Conservation (phyloP, 129 eudicot genomes). For the Flaveria sonorensis region DNA sequence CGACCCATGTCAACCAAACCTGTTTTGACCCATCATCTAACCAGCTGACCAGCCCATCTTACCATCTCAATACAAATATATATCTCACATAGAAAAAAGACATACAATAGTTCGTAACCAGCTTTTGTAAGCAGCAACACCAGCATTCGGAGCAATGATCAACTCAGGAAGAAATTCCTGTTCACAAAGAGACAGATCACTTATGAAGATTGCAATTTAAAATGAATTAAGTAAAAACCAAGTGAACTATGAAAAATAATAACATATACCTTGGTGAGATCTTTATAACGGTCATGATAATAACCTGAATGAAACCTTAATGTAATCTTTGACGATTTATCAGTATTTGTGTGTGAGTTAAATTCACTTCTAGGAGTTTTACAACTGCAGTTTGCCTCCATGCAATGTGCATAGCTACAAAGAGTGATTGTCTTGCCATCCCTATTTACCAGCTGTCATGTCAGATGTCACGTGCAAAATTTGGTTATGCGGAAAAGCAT, state of each 20-base stretch:
- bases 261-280: constrained; percentile 64
- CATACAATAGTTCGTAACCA: constrained; percentile 87
- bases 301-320: constrained; percentile 69
- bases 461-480: constrained; percentile 1
- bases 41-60: constrained; percentile 3
- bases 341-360: constrained; percentile 14
- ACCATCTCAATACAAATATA: background rate
- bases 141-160: constrained; percentile 87
- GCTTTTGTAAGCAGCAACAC: constrained; percentile 87
- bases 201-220: constrained; percentile 2
- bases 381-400: constrained; percentile 61
- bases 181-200: constrained; percentile 13
- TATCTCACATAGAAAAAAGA: background rate
- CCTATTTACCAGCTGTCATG: constrained; percentile 42
- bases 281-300: constrained; percentile 69
- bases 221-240: constrained; percentile 1
- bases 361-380: constrained; percentile 32
- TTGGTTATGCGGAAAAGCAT: background rate
- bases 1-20: background rate
- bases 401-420: constrained; percentile 59
- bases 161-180: constrained; percentile 74
- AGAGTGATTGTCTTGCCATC: constrained; percentile 66
- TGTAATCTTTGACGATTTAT: constrained; percentile 38
- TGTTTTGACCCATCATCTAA: background rate
- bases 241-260: constrained; percentile 7